Evolutionary conservation across 2,329 filamentous ascomycete genomes (phyloP), one percentile per base, ranked within the genome.

Genomic region (Pyricularia sp.): DNA sequence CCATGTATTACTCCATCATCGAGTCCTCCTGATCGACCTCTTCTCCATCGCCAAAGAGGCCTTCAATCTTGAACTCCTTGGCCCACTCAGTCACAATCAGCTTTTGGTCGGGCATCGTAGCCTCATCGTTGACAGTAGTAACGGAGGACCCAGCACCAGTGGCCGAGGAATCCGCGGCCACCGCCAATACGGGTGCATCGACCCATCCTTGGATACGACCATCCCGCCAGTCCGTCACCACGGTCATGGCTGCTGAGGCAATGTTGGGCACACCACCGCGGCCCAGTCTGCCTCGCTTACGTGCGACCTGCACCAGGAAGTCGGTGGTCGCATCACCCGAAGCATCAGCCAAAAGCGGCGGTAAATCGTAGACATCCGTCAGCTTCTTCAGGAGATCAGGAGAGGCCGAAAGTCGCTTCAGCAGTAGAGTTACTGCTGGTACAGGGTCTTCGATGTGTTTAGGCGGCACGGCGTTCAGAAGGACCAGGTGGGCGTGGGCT

Each of bases 181-280:
- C 85, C 23, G 86, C 81, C 70, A 92, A 79, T 50, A 85, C 84
- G 9, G 94, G 93, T 2, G 93, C 86, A 74, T 93, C 91, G 65
- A 90, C 87, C 94, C 94, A 97, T 69, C 94, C 94, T 80, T 96
- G 93, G 74, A 99, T 96, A 68, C 95, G 88, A 30, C 94, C 94
- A 77, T 98, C 94, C 73, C 95, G 88, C 92, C 95, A 97, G 82
- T 99, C 95, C n/a, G 89, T 95, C 69, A 99, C 88, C 69, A 99
- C 94, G 0, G 92, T 91, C 86, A 95, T 94, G 71, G 94, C 95
- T 9, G 95, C 94, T 68, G 91, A 89, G 73, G 88, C 85, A 70
- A 98, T 79, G 79, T 98, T 99, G 63, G 95, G 95, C 20, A 98
- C 86, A 71, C 95, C 95, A 25, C 94, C 94, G 73, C 91, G 90